phyloP scores from a whole-genome alignment of 2,329 filamentous ascomycete genomes.

The Fusarium scirpi region DNA sequence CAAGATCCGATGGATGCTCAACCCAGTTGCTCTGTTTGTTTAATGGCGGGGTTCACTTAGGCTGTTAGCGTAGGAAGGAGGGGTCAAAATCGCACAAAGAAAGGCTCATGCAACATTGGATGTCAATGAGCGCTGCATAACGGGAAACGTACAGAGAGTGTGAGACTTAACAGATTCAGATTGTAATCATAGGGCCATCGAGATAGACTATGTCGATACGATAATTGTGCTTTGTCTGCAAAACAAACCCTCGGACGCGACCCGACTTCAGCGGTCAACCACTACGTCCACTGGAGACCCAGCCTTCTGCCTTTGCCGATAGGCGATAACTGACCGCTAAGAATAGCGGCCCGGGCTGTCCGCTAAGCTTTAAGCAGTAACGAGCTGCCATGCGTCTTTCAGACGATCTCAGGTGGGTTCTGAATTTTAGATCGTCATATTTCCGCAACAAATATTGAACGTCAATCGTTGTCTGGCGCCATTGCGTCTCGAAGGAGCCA shows the following conservation, averaged over 20 bases:
- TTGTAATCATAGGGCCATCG: not conserved
- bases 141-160: not conserved
- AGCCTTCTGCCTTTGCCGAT: slow-evolving; percentile 7
- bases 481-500: slow-evolving; percentile 39
- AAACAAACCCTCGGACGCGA: not conserved
- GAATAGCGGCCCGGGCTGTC: slow-evolving; percentile 34
- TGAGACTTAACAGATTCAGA: not conserved
- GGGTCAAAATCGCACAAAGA: slow-evolving; percentile 35
- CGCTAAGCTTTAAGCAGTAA: slow-evolving; percentile 45
- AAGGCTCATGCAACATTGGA: slow-evolving; percentile 31
- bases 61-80: slow-evolving; percentile 30
- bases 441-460: slow-evolving; percentile 7
- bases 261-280: slow-evolving; percentile 18
- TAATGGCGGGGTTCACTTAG: slow-evolving; percentile 40
- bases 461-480: slow-evolving; percentile 12
- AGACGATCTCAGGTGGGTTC: slow-evolving; percentile 10
- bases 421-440: slow-evolving; percentile 27
- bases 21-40: slow-evolving; percentile 33
- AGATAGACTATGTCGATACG: not conserved
- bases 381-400: slow-evolving; percentile 32
- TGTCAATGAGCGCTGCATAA: slow-evolving; percentile 1
- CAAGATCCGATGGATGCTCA: slow-evolving; percentile 18
- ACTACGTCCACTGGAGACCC: slow-evolving; percentile 22
- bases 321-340: slow-evolving; percentile 31
- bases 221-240: not conserved